A percentile compares a stretch with the other conserved stretches of the same genome.
Conservation (phyloP, 495 filamentous ascomycete species). For the Talaromyces wortmannii region DNA sequence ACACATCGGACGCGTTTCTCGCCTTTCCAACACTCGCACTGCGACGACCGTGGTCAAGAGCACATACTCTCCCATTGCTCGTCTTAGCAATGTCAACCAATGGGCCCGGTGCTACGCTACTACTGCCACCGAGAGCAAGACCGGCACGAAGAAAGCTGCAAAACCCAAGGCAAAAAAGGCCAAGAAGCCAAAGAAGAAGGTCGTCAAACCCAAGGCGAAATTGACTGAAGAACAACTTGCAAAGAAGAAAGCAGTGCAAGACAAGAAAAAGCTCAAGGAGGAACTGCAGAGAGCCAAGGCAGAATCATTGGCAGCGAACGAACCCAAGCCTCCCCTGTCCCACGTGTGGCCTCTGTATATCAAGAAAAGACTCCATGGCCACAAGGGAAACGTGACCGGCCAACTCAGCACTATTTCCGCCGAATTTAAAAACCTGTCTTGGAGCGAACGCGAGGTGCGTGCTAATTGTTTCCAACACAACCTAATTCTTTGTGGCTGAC, state of each 20-base stretch:
- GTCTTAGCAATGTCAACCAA: neutral
- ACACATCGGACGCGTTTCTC: constrained; percentile 1
- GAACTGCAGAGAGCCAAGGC: constrained; percentile 23
- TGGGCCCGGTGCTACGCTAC: neutral
- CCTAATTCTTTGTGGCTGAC: too few relatives aligned
- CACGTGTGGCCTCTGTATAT: constrained; percentile 17
- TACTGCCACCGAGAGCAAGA: neutral
- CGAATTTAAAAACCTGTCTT: constrained; percentile 15
- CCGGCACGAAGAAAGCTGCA: neutral
- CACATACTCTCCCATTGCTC: neutral
- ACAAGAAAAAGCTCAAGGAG: constrained; percentile 8
- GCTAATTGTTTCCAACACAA: neutral
- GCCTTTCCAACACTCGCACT: neutral
- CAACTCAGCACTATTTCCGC: constrained; percentile 11
- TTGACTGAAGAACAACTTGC: neutral
- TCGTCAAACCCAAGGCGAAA: neutral
- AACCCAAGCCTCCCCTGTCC: constrained; percentile 7
- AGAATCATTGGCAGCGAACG: constrained; percentile 25
- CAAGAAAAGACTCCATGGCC: constrained; percentile 9
- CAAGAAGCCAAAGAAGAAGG: constrained; percentile 8
- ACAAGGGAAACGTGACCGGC: neutral
- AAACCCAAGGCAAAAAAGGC: constrained; percentile 6
- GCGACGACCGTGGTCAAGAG: neutral
- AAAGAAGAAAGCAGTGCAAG: constrained; percentile 1
- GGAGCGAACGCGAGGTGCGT: constrained; percentile 31